These are phyloP conservation scores for Avena insularis DNA, from an alignment of 176 grass and related monocot genomes.

Conservation along the genomic window DNA sequence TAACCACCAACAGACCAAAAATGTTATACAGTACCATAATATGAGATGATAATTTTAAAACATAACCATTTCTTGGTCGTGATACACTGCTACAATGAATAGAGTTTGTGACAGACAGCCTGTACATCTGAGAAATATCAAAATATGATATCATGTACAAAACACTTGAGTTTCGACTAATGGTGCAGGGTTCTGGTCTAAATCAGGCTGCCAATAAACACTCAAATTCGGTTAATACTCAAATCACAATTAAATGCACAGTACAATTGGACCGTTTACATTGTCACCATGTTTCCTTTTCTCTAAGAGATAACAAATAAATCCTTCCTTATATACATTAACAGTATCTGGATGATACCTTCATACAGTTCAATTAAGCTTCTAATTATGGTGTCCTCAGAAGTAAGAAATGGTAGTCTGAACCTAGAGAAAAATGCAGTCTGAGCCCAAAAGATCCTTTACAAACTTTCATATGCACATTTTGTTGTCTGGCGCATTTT, in stretches of 20 bases:
- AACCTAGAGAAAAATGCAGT: background rate
- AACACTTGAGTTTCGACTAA: conserved; percentile 12
- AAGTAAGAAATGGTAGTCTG: background rate
- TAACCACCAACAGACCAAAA: background rate
- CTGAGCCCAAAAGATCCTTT: background rate
- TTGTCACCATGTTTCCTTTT: background rate
- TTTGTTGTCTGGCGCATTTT: background rate
- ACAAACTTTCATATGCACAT: conserved; percentile 7
- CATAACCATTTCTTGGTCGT: background rate
- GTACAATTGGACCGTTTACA: conserved; percentile 6
- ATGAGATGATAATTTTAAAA: background rate
- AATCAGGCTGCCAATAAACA: conserved; percentile 7
- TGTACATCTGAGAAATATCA: background rate
- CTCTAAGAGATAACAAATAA: background rate
- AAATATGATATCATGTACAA: background rate
- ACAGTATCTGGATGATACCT: background rate
- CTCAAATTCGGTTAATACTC: background rate
- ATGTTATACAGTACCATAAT: background rate
- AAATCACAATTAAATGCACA: conserved; percentile 10
- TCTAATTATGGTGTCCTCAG: background rate
- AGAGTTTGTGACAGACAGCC: background rate
- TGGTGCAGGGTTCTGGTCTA: background rate
- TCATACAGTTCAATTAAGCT: conserved; percentile 12
- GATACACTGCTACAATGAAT: background rate
- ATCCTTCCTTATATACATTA: background rate